Base-by-base conservation (phyloP, 2,329 filamentous ascomycete genomes). In the Colletotrichum tabaci region DNA sequence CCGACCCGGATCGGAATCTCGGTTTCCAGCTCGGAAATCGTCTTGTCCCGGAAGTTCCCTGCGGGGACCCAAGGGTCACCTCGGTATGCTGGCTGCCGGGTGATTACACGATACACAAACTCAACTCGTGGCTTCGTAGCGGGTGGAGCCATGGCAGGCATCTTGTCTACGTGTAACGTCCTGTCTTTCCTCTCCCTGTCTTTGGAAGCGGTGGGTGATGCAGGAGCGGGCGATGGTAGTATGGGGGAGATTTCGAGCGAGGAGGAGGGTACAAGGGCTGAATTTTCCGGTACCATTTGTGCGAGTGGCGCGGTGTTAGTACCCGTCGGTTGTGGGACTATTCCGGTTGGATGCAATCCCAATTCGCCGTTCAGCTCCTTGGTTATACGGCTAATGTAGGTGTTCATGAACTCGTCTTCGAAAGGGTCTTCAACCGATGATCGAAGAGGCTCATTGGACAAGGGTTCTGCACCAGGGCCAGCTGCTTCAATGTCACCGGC, bases 81-180 rank as follows among this genome's bases (percentile, higher is more conserved):
- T 8, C 57, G 57, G 6, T 47, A 47, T n/a, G 42, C 46, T 30
- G 57, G 57, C 2, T 49, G 42, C 10, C 57, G 57, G 18, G 42
- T 61, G 26, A 49, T 61, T 2, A 61, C 42, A 30, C 57, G 57
- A 8, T 61, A 61, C 18, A 61, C 57, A 9, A 38, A 61, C 1
- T 61, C 42, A 13, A 61, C 57, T 21, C 10, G 57, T 8, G 57
- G 8, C 10, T 30, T 61, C 23, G 21, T 15, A 3, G 44, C 12
- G 10, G 42, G 40, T 15, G 16, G 26, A 2, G 3, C 7, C 23
- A 7, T 13, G 2, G 18, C 21, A 2, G 23, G 4, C 3, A 6
- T 0, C 7, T 38, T 49, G 15, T 21, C 38, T 18, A 44, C 18
- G 1, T 38, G n/a, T 30, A 16, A 18, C 30, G 13, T 30, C 2